Percentiles rank a stretch among this genome's conserved stretches.
These are phyloP conservation scores for Amylocystis lapponica DNA, from an alignment of 768 basidiomycete species.

Conservation along the genomic window DNA sequence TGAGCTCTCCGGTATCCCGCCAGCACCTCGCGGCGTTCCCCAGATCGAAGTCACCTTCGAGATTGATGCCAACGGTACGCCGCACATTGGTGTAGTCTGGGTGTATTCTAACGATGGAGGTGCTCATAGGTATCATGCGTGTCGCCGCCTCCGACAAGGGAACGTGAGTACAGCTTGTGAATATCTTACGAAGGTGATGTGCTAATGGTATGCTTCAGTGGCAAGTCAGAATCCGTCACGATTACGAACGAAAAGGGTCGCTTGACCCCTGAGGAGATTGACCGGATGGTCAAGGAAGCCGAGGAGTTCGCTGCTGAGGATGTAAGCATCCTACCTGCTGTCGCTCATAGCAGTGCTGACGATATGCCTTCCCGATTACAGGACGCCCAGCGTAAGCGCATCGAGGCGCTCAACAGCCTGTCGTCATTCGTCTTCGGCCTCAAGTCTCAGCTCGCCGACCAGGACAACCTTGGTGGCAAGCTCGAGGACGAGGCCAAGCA, in stretches of 20 bases:
- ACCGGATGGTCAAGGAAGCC: constrained; percentile 92
- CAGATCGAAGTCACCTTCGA: constrained; percentile 94
- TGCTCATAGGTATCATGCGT: too few species aligned
- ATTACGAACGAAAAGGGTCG: constrained; percentile 97
- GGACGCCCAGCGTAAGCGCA: constrained; percentile 74
- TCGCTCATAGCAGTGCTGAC: too few species aligned
- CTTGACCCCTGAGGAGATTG: constrained; percentile 60
- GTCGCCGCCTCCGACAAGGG: too few species aligned
- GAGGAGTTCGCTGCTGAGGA: constrained; percentile 87
- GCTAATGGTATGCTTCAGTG: constrained; percentile 68
- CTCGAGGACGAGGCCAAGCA: constrained; percentile 78
- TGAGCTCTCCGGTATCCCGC: constrained; percentile 88
- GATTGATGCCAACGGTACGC: constrained; percentile 49
- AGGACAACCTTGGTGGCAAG: constrained; percentile 90
- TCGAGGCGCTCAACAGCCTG: constrained; percentile 77
- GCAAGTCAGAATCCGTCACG: constrained; percentile 84
- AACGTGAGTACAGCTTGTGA: too few species aligned
- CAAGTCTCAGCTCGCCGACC: constrained; percentile 83
- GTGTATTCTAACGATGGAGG: too few species aligned
- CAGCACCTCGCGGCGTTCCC: constrained; percentile 93
- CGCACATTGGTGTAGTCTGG: too few species aligned
- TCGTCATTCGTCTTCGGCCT: constrained; percentile 84
- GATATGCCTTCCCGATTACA: too few species aligned
- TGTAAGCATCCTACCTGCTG: too few species aligned
- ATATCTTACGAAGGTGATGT: too few species aligned